These are phyloP conservation scores for Stenogyne calaminthoides DNA, from an alignment of 305 asterid genomes.

Conservation along the genomic window DNA sequence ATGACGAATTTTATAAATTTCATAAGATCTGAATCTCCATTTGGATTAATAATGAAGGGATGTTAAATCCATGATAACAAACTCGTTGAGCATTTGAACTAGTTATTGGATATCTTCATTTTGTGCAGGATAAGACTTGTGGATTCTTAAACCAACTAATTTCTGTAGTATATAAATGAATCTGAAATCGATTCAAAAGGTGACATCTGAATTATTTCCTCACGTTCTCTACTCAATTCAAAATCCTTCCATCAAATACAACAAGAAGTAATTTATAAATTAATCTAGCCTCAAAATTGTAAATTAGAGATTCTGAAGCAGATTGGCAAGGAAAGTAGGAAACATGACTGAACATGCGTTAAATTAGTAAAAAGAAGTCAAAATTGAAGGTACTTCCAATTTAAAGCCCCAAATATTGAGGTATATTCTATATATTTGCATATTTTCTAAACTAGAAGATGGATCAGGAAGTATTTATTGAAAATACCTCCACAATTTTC, in stretches of 20 bases:
- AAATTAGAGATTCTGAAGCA: neutral
- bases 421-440: neutral
- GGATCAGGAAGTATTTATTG: constrained; percentile 7
- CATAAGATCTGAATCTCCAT: constrained; percentile 5
- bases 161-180: neutral
- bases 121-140: neutral
- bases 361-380: constrained; percentile 4
- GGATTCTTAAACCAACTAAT: neutral
- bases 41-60: neutral
- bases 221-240: neutral
- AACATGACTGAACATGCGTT: neutral
- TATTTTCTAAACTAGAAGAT: neutral
- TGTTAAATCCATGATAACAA: neutral
- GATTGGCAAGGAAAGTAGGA: neutral
- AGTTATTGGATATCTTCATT: too few species aligned
- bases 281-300: neutral
- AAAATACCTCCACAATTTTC: constrained; percentile 41
- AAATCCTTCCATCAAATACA: constrained; percentile 1
- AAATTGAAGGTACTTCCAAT: neutral
- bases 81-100: neutral
- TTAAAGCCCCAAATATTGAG: neutral
- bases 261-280: constrained; percentile 4
- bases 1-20: neutral
- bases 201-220: neutral
- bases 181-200: neutral